phyloP scores from a whole-genome alignment of 2,329 filamentous ascomycete genomes.

The Xylaria polymorpha region DNA sequence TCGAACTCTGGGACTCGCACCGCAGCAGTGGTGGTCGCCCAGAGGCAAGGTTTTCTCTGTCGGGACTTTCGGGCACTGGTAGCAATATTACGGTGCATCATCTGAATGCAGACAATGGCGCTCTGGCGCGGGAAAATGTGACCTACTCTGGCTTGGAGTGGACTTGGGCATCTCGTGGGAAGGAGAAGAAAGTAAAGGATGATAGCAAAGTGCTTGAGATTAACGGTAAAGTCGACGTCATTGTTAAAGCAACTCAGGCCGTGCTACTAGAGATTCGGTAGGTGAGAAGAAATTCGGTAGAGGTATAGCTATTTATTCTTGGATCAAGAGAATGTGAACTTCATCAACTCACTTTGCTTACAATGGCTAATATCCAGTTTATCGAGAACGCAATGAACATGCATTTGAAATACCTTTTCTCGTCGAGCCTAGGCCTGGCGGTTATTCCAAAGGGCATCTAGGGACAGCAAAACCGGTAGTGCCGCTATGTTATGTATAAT shows the following conservation, averaged over 20 bases:
- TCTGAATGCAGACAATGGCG: constrained; percentile 29
- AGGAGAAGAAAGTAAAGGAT: constrained; percentile 30
- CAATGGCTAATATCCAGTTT: no score
- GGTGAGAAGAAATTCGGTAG: background rate
- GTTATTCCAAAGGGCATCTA: no score
- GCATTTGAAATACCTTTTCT: no score
- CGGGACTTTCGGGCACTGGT: background rate
- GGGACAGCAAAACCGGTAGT: no score
- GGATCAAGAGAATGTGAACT: no score
- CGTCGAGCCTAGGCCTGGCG: no score
- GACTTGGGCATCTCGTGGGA: constrained; percentile 29
- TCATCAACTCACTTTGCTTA: no score
- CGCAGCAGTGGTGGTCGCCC: constrained; percentile 20
- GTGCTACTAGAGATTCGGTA: background rate
- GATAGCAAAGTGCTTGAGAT: constrained; percentile 30
- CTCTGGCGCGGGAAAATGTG: constrained; percentile 31
- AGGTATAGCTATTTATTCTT: no score
- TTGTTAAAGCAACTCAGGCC: background rate
- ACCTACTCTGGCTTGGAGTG: constrained; percentile 37
- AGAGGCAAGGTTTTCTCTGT: background rate
- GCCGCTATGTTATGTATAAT: no score
- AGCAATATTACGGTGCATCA: constrained; percentile 28
- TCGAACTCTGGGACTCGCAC: constrained; percentile 34
- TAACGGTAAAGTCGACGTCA: background rate
- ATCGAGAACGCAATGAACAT: no score